Evolutionary conservation across 768 basidiomycete genomes (phyloP), one percentile per base, ranked within the genome.

Genomic region (Wakefieldia striispora): DNA sequence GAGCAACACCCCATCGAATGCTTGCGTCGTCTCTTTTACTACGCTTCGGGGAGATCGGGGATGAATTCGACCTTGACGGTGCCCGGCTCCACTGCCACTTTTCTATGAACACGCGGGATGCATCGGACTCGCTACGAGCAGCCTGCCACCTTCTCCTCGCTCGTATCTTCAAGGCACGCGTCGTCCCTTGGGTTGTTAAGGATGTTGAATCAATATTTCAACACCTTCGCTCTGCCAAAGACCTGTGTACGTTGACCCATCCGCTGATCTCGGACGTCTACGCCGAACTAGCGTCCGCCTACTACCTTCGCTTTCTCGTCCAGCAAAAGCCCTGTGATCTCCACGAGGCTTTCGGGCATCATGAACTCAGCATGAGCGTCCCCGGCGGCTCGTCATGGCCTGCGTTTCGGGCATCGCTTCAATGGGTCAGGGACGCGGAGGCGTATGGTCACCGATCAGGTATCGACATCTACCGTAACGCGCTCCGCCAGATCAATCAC

Each of bases 31-130:
- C 50, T 31, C 61, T 67, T 19, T 40, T 66, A 7, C 47, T 57
- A 14, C 63, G 62, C 31, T 67, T 64, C 27, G 54, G 51, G 17
- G 58, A 60, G 33, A 39, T 21, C 0, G 66, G 65, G 0, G 41
- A 68, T 38, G 66, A 64, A 43, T 49, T 56, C 21, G 66, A 68
- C 38, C 56, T 67, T 21, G 62, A 68, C 9, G 55, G 56, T 38
- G 66, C 65, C 7, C 35, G 45, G 16, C 19, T 62, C 17, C 45
- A 57, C 40, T 66, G 63, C 41, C 43, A 36, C 40, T 31, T 43
- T 14, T 51, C 49, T 20, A 35, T 57, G 40, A 52, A 36, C 24
- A 41, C 35, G 34, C 38, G 38, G 4, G 0, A 34, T 27, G 24
- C 36, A 21, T 44, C 59, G 4, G 54, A 58, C 26, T 41, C 56